Evolutionary conservation across 352 stramenopile species (phyloP).

Genomic region (Halophytophthora polymorphica): DNA sequence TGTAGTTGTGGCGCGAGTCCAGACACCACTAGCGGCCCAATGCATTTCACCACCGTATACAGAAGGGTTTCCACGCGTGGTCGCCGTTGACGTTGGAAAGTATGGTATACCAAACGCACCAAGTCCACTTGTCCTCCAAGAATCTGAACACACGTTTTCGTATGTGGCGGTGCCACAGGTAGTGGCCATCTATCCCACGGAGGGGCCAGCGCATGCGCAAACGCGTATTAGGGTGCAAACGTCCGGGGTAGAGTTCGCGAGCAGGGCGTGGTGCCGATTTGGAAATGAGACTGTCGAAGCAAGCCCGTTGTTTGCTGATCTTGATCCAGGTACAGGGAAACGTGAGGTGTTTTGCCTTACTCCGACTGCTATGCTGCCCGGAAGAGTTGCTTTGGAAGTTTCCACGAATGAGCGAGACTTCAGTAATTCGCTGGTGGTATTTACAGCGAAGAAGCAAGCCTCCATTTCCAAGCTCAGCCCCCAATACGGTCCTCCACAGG

Average conservation of each 20-base stretch:
- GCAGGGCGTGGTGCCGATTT: conserved; percentile 37
- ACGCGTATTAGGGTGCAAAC: conserved; percentile 23
- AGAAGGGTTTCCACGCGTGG: conserved; percentile 8
- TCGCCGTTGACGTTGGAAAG: conserved; percentile 29
- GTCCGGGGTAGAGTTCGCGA: conserved; percentile 6
- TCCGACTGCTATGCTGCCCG: conserved; percentile 7
- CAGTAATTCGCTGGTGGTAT: conserved; percentile 24
- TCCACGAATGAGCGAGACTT: conserved; percentile 48
- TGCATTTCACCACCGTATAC: conserved; percentile 29
- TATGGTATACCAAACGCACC: conserved; percentile 2
- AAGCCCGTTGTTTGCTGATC: background rate
- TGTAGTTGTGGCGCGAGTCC: conserved; percentile 23
- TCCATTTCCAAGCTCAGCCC: conserved; percentile 7
- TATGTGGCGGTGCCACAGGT: conserved; percentile 34
- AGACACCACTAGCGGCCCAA: conserved; percentile 7
- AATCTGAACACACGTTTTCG: conserved; percentile 27
- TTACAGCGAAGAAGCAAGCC: conserved; percentile 15
- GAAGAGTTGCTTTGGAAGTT: conserved; percentile 28
- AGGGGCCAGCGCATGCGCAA: conserved; percentile 12
- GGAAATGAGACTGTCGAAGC: conserved; percentile 23
- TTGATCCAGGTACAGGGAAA: background rate
- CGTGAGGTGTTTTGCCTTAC: conserved; percentile 17
- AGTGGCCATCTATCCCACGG: conserved; percentile 13
- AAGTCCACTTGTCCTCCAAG: background rate
- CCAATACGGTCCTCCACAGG: conserved; percentile 2